Conservation (phyloP, 2,329 filamentous ascomycete species). For the Tolypocladium inflatum region DNA sequence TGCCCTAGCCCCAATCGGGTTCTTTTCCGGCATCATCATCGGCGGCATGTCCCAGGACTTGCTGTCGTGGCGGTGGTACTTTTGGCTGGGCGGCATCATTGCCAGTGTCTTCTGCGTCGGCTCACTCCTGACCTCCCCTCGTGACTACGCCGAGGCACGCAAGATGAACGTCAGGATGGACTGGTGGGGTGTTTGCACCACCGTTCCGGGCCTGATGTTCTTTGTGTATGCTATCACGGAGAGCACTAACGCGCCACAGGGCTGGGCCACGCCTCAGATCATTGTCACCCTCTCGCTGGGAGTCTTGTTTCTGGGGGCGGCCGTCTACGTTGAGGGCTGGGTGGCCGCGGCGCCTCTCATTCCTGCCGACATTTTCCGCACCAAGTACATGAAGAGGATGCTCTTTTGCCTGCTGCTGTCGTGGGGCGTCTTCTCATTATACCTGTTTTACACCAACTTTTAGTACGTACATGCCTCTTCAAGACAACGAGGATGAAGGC, state of each 20-base stretch:
- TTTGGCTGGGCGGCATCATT: conserved; percentile 47
- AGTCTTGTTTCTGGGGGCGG: conserved; percentile 37
- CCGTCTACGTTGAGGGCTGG: conserved; percentile 57
- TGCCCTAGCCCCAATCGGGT: conserved; percentile 42
- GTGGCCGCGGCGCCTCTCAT: conserved; percentile 51
- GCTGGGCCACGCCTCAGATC: conserved; percentile 59
- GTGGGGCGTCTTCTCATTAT: conserved; percentile 49
- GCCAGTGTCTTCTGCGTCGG: conserved; percentile 41
- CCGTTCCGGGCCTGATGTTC: conserved; percentile 50
- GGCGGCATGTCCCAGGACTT: conserved; percentile 53
- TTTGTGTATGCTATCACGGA: conserved; percentile 61
- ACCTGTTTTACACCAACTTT: conserved; percentile 53
- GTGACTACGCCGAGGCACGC: conserved; percentile 22
- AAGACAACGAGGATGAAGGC: conserved; percentile 2
- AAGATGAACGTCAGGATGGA: conserved; percentile 40
- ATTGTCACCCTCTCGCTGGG: conserved; percentile 49
- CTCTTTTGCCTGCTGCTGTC: conserved; percentile 40
- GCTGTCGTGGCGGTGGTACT: conserved; percentile 56
- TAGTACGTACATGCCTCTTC: conserved; percentile 35
- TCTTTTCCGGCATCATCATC: conserved; percentile 55
- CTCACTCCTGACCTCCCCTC: conserved; percentile 25
- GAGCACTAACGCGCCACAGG: conserved; percentile 47
- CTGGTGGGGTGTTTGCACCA: conserved; percentile 46
- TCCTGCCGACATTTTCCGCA: conserved; percentile 52
- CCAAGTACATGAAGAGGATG: conserved; percentile 51